Base-by-base conservation (phyloP, 371 early-diverging fungal genomes). In the Mortierella sp. region DNA sequence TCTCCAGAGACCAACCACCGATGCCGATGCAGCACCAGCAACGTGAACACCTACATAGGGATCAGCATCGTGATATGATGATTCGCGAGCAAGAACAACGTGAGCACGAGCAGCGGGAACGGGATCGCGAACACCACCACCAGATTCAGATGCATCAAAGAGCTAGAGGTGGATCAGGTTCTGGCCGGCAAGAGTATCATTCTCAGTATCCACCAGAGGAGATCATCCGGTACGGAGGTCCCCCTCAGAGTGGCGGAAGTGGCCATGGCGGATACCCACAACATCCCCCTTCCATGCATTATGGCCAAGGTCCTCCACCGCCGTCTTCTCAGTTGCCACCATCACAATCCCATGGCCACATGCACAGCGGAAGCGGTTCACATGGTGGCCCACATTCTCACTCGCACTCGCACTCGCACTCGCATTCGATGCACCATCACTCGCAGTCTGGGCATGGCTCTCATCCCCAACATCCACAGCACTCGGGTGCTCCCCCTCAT, bases 151-250 rank as follows among this genome's bases (percentile, higher is more conserved):
- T 67, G 56, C 74, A 63, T 13, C 56, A 52, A 17, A 58, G 69
- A 52, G 28, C 57, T 0, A 61, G 68, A 22, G 64, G 68, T 17
- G 48, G 67, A n/a, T 53, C 69, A 7, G 51, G 69, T 17, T 76
- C 76, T 3, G 58, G 57, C 21, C 68, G 69, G 13, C 54, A 67
- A 47, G 76, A 76, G 19, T 68, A 68, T 27, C 68, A 74, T 28
- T 14, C 68, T n/a, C 67, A 60, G 31, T 76, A 76, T 14, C 46
- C 63, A 1, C 52, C 40, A 3, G 76, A 76, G 13, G 77, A 76
- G 0, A 69, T 76, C 62, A 69, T 76, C 62, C 64, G 77, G 14
- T 76, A 76, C 24, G 69, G 76, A 24, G 67, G 60, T 2, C 71
- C 71, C 13, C 71, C 71, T 27, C 76, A 58, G 37, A 61, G 77